Evolutionary conservation across 1,139 yeast species (phyloP), one percentile per base, ranked within the genome.

Genomic region (Kazachstania sp.): DNA sequence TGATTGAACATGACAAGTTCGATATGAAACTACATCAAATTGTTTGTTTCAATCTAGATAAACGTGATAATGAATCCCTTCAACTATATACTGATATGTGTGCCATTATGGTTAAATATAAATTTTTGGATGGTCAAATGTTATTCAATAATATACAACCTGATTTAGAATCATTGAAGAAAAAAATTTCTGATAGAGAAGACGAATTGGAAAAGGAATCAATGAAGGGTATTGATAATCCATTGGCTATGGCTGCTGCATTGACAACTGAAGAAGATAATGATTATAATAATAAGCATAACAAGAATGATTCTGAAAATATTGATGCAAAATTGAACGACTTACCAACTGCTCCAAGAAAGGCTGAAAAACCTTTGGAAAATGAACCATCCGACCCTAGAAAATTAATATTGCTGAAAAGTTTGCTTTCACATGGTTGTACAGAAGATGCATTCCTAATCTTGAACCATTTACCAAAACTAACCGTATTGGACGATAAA

Each of bases 171-270:
- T 47, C 39, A 0, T 58, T 69, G 69, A 59, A 57, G 0, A 56
- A 58, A 11, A 67, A 80, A 37, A 76, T 79, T 44, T 66, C 65
- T 1, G 64, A 66, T 4, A 77, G 78, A 63, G 72, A 77, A 36
- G 70, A 71, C 28, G 71, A 74, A 20, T 62, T 84, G 55, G 81
- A 81, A n/a, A 78, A 78, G 15, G 75, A 80, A 48, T 81, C 84
- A 0, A 72, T 74, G 55, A 71, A 73, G 51, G 84, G 94, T 0
- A 77, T 79, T 26, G 84, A 87, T 0, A 85, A 84, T 51, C 95
- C 95, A 0, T 68, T 90, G 46, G 94, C 97, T 0, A 65, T 87
- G 55, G 95, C 97, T 3, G 94, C 95, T 6, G 95, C 96, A 1
- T 69, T 90, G 43, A 72, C 75, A 5, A 83, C 81, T 44, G 95